phyloP scores from a whole-genome alignment of 495 filamentous ascomycete genomes.

The Aspergillus leporis region DNA sequence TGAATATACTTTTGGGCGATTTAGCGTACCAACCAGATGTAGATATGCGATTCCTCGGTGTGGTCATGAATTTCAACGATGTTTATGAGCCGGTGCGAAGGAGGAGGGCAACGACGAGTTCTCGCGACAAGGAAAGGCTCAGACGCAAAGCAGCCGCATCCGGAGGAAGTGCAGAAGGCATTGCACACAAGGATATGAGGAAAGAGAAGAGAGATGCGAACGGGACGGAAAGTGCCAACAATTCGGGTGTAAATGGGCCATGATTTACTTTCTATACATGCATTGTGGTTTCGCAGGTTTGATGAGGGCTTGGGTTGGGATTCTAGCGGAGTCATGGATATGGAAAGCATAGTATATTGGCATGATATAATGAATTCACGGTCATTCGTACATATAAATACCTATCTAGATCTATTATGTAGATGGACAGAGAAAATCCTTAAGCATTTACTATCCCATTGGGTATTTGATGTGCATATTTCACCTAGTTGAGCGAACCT shows the following conservation, averaged over 20 bases:
- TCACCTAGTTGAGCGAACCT: too few species aligned
- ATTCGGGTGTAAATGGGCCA: background rate
- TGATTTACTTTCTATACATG: background rate
- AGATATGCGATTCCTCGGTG: constrained; percentile 92
- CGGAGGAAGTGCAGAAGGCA: constrained; percentile 17
- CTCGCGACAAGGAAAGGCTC: constrained; percentile 41
- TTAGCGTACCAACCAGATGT: constrained; percentile 90
- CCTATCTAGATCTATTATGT: background rate
- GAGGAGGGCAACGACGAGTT: constrained; percentile 40
- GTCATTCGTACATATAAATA: background rate
- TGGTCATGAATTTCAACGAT: constrained; percentile 99
- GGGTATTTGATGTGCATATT: too few species aligned
- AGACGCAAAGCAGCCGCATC: constrained; percentile 30
- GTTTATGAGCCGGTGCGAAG: constrained; percentile 77
- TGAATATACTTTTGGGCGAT: constrained; percentile 85
- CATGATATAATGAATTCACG: constrained; percentile 10
- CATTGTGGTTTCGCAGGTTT: background rate
- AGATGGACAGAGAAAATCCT: background rate
- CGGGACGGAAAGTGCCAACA: background rate
- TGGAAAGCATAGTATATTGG: background rate
- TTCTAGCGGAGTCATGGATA: constrained; percentile 1
- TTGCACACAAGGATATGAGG: constrained; percentile 20
- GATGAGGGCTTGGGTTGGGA: background rate
- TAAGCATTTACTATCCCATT: too few species aligned
- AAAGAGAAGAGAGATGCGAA: constrained; percentile 24